These are phyloP conservation scores for Amanita subjunquillea DNA, from an alignment of 768 basidiomycete species.

Conservation along the genomic window DNA sequence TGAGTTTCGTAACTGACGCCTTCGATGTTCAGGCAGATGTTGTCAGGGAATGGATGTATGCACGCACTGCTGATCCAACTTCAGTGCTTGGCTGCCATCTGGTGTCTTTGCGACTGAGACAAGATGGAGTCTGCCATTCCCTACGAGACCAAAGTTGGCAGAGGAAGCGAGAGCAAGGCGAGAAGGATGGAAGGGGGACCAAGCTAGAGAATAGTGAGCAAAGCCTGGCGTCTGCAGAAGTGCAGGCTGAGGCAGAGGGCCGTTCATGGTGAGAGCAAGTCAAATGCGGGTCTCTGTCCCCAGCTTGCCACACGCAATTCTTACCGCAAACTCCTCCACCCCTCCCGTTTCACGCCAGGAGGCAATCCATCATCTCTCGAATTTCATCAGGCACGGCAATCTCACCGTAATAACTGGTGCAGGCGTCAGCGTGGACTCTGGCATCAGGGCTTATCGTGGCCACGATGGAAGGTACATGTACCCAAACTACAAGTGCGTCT, in stretches of 20 bases:
- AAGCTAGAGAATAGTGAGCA: constrained; percentile 71
- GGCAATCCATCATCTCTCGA: constrained; percentile 49
- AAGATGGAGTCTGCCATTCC: constrained; percentile 83
- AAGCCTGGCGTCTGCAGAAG: constrained; percentile 69
- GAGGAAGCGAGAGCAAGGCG: constrained; percentile 74
- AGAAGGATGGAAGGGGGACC: constrained; percentile 77
- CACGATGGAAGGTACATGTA: constrained; percentile 81
- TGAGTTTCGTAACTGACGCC: constrained; percentile 72
- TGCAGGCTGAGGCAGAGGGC: constrained; percentile 30
- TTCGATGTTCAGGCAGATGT: constrained; percentile 15
- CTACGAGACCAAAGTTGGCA: constrained; percentile 91
- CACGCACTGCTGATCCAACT: constrained; percentile 62
- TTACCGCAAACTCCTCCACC: constrained; percentile 29
- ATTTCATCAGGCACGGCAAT: constrained; percentile 64
- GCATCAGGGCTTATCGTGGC: constrained; percentile 91
- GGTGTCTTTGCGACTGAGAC: constrained; percentile 42
- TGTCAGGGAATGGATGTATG: background rate
- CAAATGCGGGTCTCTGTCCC: constrained; percentile 77
- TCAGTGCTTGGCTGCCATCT: constrained; percentile 30
- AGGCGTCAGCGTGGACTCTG: constrained; percentile 91
- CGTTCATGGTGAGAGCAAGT: constrained; percentile 26
- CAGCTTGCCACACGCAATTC: constrained; percentile 52
- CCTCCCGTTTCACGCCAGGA: constrained; percentile 32
- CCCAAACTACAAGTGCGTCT: constrained; percentile 71
- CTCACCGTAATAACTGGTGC: constrained; percentile 78